Conservation (phyloP, 257 asterid genomes). For the Dorcoceras hygrometricum region DNA sequence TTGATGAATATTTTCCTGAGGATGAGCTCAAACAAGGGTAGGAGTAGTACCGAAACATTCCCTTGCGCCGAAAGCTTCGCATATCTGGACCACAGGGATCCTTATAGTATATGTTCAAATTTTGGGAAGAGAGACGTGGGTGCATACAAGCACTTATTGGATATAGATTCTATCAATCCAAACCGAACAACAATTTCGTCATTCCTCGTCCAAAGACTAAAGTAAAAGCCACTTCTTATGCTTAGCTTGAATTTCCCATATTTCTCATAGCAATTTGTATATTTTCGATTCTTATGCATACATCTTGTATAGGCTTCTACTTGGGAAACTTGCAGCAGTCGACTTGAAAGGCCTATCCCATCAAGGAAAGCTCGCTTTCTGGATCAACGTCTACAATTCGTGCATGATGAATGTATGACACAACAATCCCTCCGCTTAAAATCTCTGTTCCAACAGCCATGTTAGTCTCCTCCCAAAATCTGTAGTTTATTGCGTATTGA, state of each 20-base stretch:
- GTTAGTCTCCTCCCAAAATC: not conserved
- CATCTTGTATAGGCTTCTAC: slow-evolving; percentile 43
- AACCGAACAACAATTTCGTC: slow-evolving; percentile 53
- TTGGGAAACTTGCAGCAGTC: slow-evolving; percentile 59
- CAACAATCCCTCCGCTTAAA: not conserved
- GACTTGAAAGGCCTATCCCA: slow-evolving; percentile 66
- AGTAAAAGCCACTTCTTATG: slow-evolving; percentile 41
- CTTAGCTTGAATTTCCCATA: not conserved
- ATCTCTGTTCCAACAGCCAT: not conserved
- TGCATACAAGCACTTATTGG: slow-evolving; percentile 59
- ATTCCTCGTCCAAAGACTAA: slow-evolving; percentile 63
- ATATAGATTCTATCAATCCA: slow-evolving; percentile 64
- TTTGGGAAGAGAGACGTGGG: slow-evolving; percentile 72
- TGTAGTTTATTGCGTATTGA: not conserved
- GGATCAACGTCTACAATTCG: slow-evolving; percentile 89
- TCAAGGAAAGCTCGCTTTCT: slow-evolving; percentile 90
- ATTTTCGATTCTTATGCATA: slow-evolving; percentile 15
- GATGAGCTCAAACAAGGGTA: slow-evolving; percentile 56
- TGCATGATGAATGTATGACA: slow-evolving; percentile 90
- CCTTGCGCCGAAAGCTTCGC: slow-evolving; percentile 38
- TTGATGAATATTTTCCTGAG: slow-evolving; percentile 57
- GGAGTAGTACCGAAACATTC: slow-evolving; percentile 41
- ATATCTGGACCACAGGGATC: slow-evolving; percentile 48
- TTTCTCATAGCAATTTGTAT: slow-evolving; percentile 6
- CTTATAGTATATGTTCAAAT: slow-evolving; percentile 52